Evolutionary conservation across 192 early-diverging fungal genomes (phyloP).

Genomic region (Coemansia sp.): DNA sequence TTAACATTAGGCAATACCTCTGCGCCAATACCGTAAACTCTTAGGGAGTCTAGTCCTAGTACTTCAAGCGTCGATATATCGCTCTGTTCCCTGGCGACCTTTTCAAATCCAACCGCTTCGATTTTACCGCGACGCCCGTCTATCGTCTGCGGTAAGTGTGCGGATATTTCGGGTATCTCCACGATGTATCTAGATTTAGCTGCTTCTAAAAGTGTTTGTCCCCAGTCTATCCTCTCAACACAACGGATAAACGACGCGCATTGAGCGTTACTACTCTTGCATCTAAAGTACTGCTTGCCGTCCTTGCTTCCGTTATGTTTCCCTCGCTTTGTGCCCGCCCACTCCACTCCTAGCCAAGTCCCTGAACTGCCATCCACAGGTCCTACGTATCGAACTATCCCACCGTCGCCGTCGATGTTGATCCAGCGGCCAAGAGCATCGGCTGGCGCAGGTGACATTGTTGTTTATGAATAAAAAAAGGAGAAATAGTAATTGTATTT

Average conservation of each 20-base stretch:
- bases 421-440: slow-evolving; percentile 37
- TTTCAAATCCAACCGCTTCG: slow-evolving; percentile 39
- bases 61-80: slow-evolving; percentile 9
- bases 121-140: slow-evolving; percentile 41
- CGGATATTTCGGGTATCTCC: not conserved
- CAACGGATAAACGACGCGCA: slow-evolving; percentile 40
- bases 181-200: slow-evolving; percentile 25
- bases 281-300: not conserved
- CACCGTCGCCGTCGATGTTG: slow-evolving; percentile 35
- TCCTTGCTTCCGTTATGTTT: slow-evolving; percentile 47
- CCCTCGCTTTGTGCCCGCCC: slow-evolving; percentile 37
- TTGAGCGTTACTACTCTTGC: not conserved
- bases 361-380: slow-evolving; percentile 34
- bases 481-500: too few relatives aligned
- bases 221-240: slow-evolving; percentile 39
- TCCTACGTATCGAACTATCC: slow-evolving; percentile 54
- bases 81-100: slow-evolving; percentile 23
- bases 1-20: not conserved
- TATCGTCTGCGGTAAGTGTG: slow-evolving; percentile 15
- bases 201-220: slow-evolving; percentile 29
- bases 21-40: slow-evolving; percentile 4
- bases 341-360: slow-evolving; percentile 59
- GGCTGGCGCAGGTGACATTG: not conserved
- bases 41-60: slow-evolving; percentile 18
- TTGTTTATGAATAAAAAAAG: not conserved